phyloP scores from a whole-genome alignment of 2,329 filamentous ascomycete species.

The Ascochyta koolunga region DNA sequence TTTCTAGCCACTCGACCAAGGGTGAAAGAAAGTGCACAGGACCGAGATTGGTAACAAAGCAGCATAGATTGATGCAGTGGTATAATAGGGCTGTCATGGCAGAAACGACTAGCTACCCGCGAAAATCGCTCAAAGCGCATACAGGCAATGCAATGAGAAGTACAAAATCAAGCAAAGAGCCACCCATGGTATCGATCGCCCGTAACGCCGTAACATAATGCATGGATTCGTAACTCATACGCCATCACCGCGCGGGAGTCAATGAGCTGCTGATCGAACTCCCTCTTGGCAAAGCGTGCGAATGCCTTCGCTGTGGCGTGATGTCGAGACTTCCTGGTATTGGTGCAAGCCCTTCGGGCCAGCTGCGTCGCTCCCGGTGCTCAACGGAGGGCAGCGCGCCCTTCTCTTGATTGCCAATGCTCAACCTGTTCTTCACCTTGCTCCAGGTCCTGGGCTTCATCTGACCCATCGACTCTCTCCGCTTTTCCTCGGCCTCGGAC shows the following conservation, averaged over 20 bases:
- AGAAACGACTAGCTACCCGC: background rate
- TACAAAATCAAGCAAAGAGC: conserved; percentile 7
- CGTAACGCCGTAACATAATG: conserved; percentile 22
- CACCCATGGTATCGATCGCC: conserved; percentile 29
- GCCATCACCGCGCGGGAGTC: background rate
- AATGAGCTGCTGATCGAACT: conserved; percentile 4
- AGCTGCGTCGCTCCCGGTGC: conserved; percentile 40
- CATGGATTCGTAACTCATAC: conserved; percentile 14
- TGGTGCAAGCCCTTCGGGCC: conserved; percentile 34
- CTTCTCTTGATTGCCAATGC: conserved; percentile 23
- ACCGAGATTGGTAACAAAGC: too few species aligned
- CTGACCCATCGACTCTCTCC: conserved; percentile 24
- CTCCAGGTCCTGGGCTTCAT: conserved; percentile 31
- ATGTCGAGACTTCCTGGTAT: conserved; percentile 11
- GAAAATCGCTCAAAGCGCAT: background rate
- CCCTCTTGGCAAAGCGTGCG: conserved; percentile 8
- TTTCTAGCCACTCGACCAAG: too few species aligned
- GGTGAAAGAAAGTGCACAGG: too few species aligned
- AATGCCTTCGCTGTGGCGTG: conserved; percentile 1
- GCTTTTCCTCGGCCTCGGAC: conserved; percentile 30
- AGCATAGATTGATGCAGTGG: too few species aligned
- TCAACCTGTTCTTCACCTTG: conserved; percentile 30
- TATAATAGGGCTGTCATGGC: background rate
- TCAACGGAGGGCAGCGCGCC: conserved; percentile 36
- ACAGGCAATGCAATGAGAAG: background rate